A percentile compares a stretch with the other conserved stretches of the same genome.
These are phyloP conservation scores for Coniochaeta sp. DNA, from an alignment of 2,329 filamentous ascomycete genomes.

Conservation along the genomic window DNA sequence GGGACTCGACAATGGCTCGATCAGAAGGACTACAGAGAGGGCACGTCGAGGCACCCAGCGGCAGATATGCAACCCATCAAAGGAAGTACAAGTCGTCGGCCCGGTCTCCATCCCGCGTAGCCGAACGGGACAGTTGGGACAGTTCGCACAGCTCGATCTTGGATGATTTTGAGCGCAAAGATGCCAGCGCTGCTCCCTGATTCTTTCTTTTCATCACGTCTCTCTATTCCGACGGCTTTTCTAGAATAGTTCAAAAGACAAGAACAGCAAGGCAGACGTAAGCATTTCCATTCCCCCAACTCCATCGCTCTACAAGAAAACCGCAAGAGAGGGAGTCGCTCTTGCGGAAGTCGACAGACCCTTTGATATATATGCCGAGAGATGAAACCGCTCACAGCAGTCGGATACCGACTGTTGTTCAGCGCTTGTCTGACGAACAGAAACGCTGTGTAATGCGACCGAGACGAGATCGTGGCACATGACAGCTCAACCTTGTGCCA, in stretches of 20 bases:
- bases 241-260: no score
- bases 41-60: not conserved
- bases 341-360: not conserved
- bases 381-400: not conserved
- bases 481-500: not conserved
- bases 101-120: not conserved
- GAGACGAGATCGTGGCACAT: not conserved
- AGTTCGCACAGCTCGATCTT: no score
- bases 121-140: not conserved
- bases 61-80: no score
- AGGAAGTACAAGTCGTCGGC: no score
- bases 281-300: not conserved
- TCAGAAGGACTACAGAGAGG: not conserved
- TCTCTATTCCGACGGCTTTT: no score
- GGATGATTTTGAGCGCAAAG: no score
- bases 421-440: not conserved
- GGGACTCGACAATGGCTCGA: not conserved
- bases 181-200: no score
- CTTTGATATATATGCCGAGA: not conserved
- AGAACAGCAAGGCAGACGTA: no score
- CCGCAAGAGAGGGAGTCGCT: no score
- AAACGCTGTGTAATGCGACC: not conserved
- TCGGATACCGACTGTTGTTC: not conserved
- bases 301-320: not conserved
- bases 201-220: no score